Evolutionary conservation across 228 moss, liverwort and hornwort genomes (phyloP), one percentile per base, ranked within the genome.

Genomic region (Sphagnum fallax): DNA sequence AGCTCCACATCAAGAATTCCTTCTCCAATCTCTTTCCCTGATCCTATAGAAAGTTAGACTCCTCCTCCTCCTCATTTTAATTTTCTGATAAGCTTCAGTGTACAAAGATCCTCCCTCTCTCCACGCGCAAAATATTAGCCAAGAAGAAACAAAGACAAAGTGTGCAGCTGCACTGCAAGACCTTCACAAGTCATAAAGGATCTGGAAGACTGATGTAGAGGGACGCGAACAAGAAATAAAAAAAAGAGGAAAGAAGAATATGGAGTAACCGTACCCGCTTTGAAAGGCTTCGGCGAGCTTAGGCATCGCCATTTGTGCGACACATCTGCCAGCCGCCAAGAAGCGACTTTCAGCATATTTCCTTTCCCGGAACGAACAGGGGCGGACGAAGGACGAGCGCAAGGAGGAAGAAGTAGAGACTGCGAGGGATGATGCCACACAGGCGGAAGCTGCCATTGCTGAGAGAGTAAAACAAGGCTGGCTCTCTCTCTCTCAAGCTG

Each of bases 271-370:
- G 73, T 52, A 86, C 85, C 82, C 74, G 60, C 11, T 72, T 16
- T 68, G 76, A 10, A 85, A 49, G 16, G 71, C 73, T 73, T 85
- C 75, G 68, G 62, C 73, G n/a, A 86, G 69, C 75, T 78, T 72
- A 52, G 82, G 75, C 75, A 76, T 63, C 12, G 70, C 51, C 57
- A 80, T 70, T 65, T 64, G 80, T 49, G 80, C 75, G 70, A 78
- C 75, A 47, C 78, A 82, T 72, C 72, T 71, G 8, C 82, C 64
- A 16, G 55, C 47, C 51, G 48, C 52, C 69, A 51, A n/a, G 51
- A 65, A 13, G 60, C 72, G 70, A 59, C 66, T 13, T 52, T 61
- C 65, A 16, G 77, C 63, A 50, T 62, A 67, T 65, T 71, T 71
- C 57, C 65, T 64, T 6, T 58, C 61, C 52, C 60, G 73, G 66